Evolutionary conservation across 441 rosid species (phyloP), one percentile per base, ranked within the genome.

Genomic region (Pelargonium cotyledonis): DNA sequence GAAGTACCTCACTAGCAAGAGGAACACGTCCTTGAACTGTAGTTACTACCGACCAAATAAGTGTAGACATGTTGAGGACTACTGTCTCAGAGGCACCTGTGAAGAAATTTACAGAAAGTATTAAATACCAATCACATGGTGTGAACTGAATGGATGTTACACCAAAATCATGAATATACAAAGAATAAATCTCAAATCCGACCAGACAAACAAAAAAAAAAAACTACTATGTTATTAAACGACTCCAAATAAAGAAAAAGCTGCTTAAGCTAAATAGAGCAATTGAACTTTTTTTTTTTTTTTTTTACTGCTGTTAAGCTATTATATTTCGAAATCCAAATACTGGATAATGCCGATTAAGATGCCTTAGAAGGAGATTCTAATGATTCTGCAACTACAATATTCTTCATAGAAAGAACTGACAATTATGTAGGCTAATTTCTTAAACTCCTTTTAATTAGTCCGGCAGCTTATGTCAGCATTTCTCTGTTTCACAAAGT

Each of bases 11-110:
- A 75, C 99, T 95, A 67, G 98, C 99, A 78, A 95, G 82, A 73
- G 99, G 95, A 73, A 86, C 89, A 68, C 94, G 95, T 62, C 97
- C 99, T 79, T 90, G 78, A 68, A 88, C 96, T 66, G 91, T 83
- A 77, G 94, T 82, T 21, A 95, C 86, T 63, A 86, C 92, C 44
- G 97, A 95, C 99, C 99, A 95, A 68, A 86, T 84, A 67, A 95
- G 93, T 4, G 97, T 90, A 68, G 98, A 95, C 99, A 90, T 95
- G 86, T 92, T 95, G 67, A 92, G 94, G 69, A 95, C 97, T 65
- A 84, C 85, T 47, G 95, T 95, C 80, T 95, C 96, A 41, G 98
- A 90, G 75, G 76, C 98, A 73, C 99, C 99, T 95, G 86, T 71
- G 80, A 21, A 67, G 70, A 73, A 29, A 55, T 71, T 65, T 40